A percentile compares a stretch with the other conserved stretches of the same genome.
Evolutionary conservation across 1,284 basidiomycete species (phyloP).

Genomic region (Leccinum subrobustum): DNA sequence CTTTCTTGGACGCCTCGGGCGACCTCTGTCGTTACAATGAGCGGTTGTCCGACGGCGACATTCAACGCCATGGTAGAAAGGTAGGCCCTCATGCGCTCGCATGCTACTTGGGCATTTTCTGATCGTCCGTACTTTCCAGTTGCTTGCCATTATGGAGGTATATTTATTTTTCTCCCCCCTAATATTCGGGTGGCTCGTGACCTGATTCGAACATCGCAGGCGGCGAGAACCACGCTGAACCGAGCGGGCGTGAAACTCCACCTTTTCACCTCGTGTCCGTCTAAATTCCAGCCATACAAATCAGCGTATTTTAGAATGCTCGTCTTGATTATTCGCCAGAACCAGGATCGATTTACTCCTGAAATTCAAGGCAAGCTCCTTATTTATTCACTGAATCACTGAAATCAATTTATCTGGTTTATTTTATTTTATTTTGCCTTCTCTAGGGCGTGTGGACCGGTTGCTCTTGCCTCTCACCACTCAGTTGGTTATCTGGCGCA

Average conservation of each 20-base stretch:
- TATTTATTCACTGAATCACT: not conserved
- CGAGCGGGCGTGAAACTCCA: conserved; percentile 35
- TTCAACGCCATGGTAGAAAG: conserved; percentile 34
- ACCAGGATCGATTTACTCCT: conserved; percentile 19
- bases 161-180: conserved; percentile 9
- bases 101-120: conserved; percentile 6
- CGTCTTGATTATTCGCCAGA: conserved; percentile 31
- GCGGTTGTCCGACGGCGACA: conserved; percentile 23
- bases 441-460: conserved; percentile 29
- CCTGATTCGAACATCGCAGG: conserved; percentile 23
- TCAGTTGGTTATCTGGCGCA: conserved; percentile 27
- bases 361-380: conserved; percentile 27
- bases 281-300: conserved; percentile 32
- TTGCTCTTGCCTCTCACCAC: conserved; percentile 32
- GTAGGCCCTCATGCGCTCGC: conserved; percentile 13
- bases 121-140: conserved; percentile 14
- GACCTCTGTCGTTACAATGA: conserved; percentile 27
- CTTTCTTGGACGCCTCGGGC: conserved; percentile 35
- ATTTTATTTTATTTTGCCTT: conserved; percentile 4
- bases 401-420: not conserved
- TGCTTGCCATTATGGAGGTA: conserved; percentile 34
- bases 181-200: not conserved
- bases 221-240: conserved; percentile 35
- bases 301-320: conserved; percentile 37
- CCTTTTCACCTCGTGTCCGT: conserved; percentile 36